Conservation (phyloP, 441 rosid genomes). For the Hura crepitans region DNA sequence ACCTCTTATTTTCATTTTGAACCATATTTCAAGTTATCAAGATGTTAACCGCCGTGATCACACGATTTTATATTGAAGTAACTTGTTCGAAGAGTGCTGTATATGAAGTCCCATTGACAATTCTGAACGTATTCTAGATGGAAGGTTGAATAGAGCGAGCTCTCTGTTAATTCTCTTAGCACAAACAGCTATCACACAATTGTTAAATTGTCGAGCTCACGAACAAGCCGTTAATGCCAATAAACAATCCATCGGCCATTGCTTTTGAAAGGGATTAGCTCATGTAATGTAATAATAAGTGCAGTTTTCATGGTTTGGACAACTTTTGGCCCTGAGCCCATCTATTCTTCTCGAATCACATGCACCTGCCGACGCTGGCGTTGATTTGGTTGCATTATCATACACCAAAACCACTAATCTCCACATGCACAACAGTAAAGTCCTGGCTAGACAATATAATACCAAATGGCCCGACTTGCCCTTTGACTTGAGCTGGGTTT, state of each 20-base stretch:
- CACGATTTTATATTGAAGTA: neutral
- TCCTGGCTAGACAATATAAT: constrained; percentile 19
- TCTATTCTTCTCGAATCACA: neutral
- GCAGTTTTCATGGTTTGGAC: constrained; percentile 1
- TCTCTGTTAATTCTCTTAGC: too few species aligned
- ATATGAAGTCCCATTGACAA: neutral
- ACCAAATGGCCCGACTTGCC: constrained; percentile 15
- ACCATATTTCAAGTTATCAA: neutral
- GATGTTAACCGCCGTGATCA: neutral
- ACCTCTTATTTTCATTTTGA: too few species aligned
- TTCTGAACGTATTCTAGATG: too few species aligned
- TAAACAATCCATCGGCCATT: too few species aligned
- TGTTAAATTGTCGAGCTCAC: too few species aligned
- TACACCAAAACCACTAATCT: neutral
- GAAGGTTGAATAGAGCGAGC: too few species aligned
- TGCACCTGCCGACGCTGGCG: neutral
- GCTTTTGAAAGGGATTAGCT: neutral
- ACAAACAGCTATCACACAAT: too few species aligned
- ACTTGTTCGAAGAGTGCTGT: neutral
- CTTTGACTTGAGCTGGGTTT: constrained; percentile 16
- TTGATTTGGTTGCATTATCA: neutral
- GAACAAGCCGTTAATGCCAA: too few species aligned
- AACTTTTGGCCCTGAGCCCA: too few species aligned
- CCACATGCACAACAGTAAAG: constrained; percentile 14
- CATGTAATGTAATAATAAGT: constrained; percentile 3